Percentiles rank a stretch among this genome's conserved stretches.
These are phyloP conservation scores for Erythrobasidium hasegawianum DNA, from an alignment of 1,284 basidiomycete genomes.

Conservation along the genomic window DNA sequence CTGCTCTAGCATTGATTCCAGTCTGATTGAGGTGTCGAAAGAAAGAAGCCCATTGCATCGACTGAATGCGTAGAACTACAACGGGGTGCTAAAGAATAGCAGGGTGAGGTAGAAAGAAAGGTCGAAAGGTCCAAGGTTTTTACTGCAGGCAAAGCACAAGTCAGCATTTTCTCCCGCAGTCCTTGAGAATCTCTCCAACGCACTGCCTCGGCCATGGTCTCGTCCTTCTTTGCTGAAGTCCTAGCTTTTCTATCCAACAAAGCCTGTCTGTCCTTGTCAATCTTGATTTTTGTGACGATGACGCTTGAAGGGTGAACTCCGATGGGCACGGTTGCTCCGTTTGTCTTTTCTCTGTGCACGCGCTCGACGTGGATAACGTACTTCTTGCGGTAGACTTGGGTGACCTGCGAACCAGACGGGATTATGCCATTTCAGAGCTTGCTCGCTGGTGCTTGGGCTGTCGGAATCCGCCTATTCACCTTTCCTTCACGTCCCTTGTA, in stretches of 20 bases:
- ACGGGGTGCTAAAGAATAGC: neutral
- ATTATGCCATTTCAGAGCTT: neutral
- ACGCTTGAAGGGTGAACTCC: slow-evolving; percentile 97
- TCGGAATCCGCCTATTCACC: slow-evolving; percentile 63
- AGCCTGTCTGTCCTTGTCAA: slow-evolving; percentile 60
- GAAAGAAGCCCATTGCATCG: neutral
- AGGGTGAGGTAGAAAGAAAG: neutral
- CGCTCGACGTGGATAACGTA: slow-evolving; percentile 99
- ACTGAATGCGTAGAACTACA: neutral
- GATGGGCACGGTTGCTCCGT: slow-evolving; percentile 88
- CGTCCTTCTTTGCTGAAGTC: neutral
- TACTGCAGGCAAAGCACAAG: neutral
- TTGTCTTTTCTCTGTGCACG: slow-evolving; percentile 96
- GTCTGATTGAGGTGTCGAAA: neutral
- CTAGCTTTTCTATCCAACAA: slow-evolving; percentile 51
- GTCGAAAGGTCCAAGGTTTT: neutral
- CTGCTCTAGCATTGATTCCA: no score
- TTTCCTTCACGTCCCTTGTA: slow-evolving; percentile 99
- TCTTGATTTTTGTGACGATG: slow-evolving; percentile 85
- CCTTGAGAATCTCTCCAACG: neutral
- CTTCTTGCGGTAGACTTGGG: slow-evolving; percentile 92
- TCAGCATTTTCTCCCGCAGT: neutral
- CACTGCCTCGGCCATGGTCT: slow-evolving; percentile 1
- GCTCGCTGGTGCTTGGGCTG: slow-evolving; percentile 4
- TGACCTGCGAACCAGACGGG: slow-evolving; percentile 44